phyloP scores from a whole-genome alignment of 495 filamentous ascomycete species.

The Tuber calosporum region DNA sequence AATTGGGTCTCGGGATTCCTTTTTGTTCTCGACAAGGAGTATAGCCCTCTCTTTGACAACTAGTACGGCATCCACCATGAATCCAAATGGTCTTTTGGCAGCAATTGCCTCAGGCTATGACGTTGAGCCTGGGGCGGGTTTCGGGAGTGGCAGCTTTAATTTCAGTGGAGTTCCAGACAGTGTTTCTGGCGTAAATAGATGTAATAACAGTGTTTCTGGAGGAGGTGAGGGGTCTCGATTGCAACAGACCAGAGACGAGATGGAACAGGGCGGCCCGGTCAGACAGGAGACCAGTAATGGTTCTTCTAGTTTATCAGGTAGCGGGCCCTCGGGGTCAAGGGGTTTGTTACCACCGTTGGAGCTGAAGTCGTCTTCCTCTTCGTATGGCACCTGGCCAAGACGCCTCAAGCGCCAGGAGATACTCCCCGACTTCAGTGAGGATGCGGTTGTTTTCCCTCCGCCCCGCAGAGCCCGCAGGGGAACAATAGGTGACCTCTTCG shows the following conservation, averaged over 20 bases:
- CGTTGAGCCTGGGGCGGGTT: slow-evolving; percentile 41
- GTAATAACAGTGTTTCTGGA: slow-evolving; percentile 2
- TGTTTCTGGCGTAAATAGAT: slow-evolving; percentile 36
- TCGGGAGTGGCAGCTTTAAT: slow-evolving; percentile 40
- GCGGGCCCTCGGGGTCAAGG: neutral
- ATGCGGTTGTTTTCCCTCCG: slow-evolving; percentile 25
- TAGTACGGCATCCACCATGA: slow-evolving; percentile 73
- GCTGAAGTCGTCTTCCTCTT: slow-evolving; percentile 33
- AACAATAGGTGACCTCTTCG: slow-evolving; percentile 37
- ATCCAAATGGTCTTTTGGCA: slow-evolving; percentile 62
- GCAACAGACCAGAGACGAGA: slow-evolving; percentile 13
- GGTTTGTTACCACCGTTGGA: slow-evolving; percentile 38
- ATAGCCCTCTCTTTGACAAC: slow-evolving; percentile 77
- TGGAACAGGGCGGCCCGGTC: slow-evolving; percentile 11
- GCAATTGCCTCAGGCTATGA: slow-evolving; percentile 47
- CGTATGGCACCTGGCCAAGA: slow-evolving; percentile 40
- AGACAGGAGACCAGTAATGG: neutral
- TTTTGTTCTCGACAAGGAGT: slow-evolving; percentile 59
- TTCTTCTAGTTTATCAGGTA: slow-evolving; percentile 8
- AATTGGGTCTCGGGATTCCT: slow-evolving; percentile 25
- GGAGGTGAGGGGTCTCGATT: slow-evolving; percentile 30
- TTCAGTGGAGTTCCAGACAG: slow-evolving; percentile 43
- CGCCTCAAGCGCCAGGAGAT: slow-evolving; percentile 39
- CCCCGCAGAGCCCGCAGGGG: slow-evolving; percentile 29
- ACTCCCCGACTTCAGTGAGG: slow-evolving; percentile 24